phyloP scores from a whole-genome alignment of 371 early-diverging fungal species.

The Mucor sp. region DNA sequence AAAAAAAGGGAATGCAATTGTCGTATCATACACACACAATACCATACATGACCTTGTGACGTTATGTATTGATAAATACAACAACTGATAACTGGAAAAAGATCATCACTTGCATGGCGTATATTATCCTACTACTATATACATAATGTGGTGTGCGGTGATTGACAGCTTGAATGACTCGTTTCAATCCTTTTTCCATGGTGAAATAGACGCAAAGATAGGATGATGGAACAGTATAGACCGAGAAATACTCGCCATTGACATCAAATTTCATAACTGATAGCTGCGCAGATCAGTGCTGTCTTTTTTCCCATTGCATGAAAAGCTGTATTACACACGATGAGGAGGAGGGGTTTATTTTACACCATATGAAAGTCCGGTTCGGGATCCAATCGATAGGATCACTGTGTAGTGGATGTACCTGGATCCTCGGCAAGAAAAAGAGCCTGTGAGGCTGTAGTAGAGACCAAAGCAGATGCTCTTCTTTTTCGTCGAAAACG shows the following conservation, averaged over 20 bases:
- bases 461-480: constrained; percentile 49
- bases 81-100: not conserved
- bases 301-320: not conserved
- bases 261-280: not conserved
- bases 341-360: not conserved
- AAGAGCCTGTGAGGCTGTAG: too few relatives aligned
- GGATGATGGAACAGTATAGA: not conserved
- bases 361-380: not conserved
- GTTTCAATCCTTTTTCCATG: not conserved
- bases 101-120: not conserved
- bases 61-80: not conserved
- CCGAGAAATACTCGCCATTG: not conserved
- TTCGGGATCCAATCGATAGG: not conserved
- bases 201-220: too few relatives aligned
- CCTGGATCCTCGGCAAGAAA: too few relatives aligned
- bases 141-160: too few relatives aligned
- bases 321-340: not conserved
- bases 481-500: constrained; percentile 83
- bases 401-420: too few relatives aligned
- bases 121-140: too few relatives aligned
- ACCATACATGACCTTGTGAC: constrained; percentile 4
- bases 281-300: too few relatives aligned
- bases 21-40: not conserved
- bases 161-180: not conserved
- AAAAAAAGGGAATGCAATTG: not conserved